phyloP scores from a whole-genome alignment of 305 asterid genomes.

The Lippia alba region DNA sequence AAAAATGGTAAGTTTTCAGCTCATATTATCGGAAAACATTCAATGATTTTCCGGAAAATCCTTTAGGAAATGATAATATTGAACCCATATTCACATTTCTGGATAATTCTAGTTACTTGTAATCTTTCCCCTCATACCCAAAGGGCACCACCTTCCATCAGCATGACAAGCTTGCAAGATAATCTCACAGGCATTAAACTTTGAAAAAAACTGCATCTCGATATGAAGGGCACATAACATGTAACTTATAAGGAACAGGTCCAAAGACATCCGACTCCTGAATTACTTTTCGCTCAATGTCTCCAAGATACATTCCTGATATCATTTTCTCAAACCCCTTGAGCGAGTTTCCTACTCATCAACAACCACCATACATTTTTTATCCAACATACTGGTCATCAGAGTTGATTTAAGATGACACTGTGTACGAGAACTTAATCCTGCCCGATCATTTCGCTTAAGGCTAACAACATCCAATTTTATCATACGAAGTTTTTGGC shows the following conservation, averaged over 20 bases:
- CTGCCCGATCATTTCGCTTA: slow-evolving; percentile 83
- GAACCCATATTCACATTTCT: no score
- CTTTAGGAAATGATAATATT: no score
- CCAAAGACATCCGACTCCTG: slow-evolving; percentile 74
- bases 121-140: no score
- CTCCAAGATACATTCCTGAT: slow-evolving; percentile 94
- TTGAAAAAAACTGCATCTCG: slow-evolving; percentile 60
- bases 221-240: slow-evolving; percentile 57
- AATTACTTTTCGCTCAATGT: slow-evolving; percentile 81
- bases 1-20: no score
- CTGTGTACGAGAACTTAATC: neutral
- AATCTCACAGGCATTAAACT: no score
- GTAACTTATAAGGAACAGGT: slow-evolving; percentile 61
- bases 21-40: no score
- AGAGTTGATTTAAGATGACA: neutral
- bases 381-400: slow-evolving; percentile 1
- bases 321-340: slow-evolving; percentile 97
- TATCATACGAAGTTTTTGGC: slow-evolving; percentile 79
- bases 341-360: slow-evolving; percentile 38
- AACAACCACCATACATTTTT: slow-evolving; percentile 19
- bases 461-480: slow-evolving; percentile 80
- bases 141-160: no score
- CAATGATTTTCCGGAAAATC: no score
- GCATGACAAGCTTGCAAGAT: no score
- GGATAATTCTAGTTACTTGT: no score